These are phyloP conservation scores for Acanthamoeba lenticulata DNA, from an alignment of 208 protist species.

Conservation along the genomic window DNA sequence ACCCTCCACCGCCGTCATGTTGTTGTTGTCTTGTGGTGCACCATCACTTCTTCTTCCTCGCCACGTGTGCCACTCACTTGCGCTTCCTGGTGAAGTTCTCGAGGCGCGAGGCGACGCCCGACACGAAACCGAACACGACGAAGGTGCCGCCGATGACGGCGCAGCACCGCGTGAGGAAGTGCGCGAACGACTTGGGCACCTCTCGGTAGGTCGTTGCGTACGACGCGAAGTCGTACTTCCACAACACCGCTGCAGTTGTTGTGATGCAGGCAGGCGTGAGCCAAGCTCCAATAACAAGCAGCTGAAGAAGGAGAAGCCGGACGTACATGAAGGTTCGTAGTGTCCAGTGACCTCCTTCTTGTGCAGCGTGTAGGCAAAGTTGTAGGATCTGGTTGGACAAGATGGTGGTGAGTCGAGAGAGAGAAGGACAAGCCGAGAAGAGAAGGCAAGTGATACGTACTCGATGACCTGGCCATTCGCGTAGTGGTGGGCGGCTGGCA, in stretches of 20 bases:
- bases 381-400: background rate
- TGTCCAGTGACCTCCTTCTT: background rate
- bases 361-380: background rate
- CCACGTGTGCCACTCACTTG: no score
- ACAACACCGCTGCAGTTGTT: conserved; percentile 2
- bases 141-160: conserved; percentile 47
- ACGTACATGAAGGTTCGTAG: background rate
- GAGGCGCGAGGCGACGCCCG: background rate
- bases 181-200: conserved; percentile 38
- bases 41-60: background rate
- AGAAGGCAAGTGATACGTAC: no score
- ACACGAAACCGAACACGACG: conserved; percentile 22
- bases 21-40: background rate
- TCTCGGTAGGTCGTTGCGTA: background rate
- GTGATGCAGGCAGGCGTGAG: no score
- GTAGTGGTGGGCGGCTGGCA: background rate
- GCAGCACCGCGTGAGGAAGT: conserved; percentile 65
- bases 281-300: background rate
- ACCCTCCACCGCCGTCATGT: background rate
- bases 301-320: no score
- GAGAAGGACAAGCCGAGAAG: no score
- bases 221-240: conserved; percentile 50
- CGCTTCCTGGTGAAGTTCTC: background rate
- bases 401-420: no score
- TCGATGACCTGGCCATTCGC: background rate